Base-by-base conservation (phyloP, 169 alveolate species). In the Plasmodium cynomolgi region DNA sequence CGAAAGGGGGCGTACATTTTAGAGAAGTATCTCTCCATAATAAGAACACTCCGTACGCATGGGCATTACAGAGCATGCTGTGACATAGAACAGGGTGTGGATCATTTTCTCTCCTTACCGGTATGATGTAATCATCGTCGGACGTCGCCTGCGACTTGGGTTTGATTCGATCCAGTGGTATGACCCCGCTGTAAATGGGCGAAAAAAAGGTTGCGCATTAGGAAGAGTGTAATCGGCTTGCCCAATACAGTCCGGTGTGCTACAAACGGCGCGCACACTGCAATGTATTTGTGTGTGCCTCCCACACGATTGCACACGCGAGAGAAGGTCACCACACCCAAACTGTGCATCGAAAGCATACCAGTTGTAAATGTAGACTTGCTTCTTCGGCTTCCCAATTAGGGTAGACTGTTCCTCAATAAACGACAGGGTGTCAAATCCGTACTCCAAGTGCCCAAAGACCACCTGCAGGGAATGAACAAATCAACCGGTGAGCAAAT, bases 311-410 rank as follows among this genome's bases (percentile, higher is more conserved):
- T 29, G 56, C 73, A 80, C 3, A 20, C 37, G 71, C n/a, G 5
- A 23, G 17, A 23, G 71, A n/a, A 6, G 20, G 71, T 13, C 11
- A 20, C 17, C 11, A 1, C 15, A 47, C 29, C n/a, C 34, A 71
- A 4, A 58, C 15, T 23, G 39, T 79, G 37, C 17, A 20, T 3
- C 7, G 3, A 92, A 31, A 54, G 0, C 85, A 44, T 94, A 96
- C 97, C 98, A 97, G 84, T 96, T 95, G 95, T 84, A 96, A 72
- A 97, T 97, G 23, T 56, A 93, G 23, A 97, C 98, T 84, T 97
- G 97, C 84, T 92, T 93, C 84, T 91, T 96, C 8, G 97, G 95
- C 62, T 94, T 68, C n/a, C 98, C 98, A 17, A 96, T 83, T 83
- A 93, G 91, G 2, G 98, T 95, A 9, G 98, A 97, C 50, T 93